Base-by-base conservation (phyloP, 108 stramenopile species). In the Heterococcus sp. region DNA sequence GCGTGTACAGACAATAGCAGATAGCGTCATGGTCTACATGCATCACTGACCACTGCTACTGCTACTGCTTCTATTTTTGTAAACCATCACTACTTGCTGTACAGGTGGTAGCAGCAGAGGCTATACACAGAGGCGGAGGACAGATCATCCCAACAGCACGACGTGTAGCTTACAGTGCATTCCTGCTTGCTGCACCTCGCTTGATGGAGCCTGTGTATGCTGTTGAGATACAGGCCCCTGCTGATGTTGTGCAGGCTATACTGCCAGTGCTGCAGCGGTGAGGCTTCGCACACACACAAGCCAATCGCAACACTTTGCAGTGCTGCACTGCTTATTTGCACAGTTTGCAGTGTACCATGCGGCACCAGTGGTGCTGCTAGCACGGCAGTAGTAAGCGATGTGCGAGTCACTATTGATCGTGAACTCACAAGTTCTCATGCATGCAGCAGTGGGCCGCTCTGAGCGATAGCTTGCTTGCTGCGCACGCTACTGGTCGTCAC, bases 191-290 rank as follows among this genome's bases (percentile, higher is more conserved):
- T 0, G 88, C 93, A 26, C 98, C 97, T 37, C 89, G 95, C 33
- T 89, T 99, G 35, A 96, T 99, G 98, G 97, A 99, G 88, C 98
- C 98, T 11, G 86, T 95, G 33, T 96, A 92, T 78, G 84, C 91
- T 37, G 91, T 98, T 27, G 93, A 99, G 86, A 94, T 98, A 58
- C 95, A 95, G 83, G 96, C 95, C 69, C 95, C 96, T 1, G 93
- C 93, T 1, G 94, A 96, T 64, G 91, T 94, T 76, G 94, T 95
- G 3, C 89, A 87, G 3, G 88, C 96, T 26, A 90, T 97, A 14
- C 91, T 95, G 69, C 92, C 93, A 21, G 85, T 97, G 1, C 87
- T 99, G 33, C 76, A 78, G 76, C 69, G 40, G 76, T 58, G 21
- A 0, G 64, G 64, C 64, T 2, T 65, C 27, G 27, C 2, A 28